Percentiles rank a stretch among this genome's conserved stretches.
Conservation (phyloP, 352 stramenopile species). For the Aphanomyces astaci region DNA sequence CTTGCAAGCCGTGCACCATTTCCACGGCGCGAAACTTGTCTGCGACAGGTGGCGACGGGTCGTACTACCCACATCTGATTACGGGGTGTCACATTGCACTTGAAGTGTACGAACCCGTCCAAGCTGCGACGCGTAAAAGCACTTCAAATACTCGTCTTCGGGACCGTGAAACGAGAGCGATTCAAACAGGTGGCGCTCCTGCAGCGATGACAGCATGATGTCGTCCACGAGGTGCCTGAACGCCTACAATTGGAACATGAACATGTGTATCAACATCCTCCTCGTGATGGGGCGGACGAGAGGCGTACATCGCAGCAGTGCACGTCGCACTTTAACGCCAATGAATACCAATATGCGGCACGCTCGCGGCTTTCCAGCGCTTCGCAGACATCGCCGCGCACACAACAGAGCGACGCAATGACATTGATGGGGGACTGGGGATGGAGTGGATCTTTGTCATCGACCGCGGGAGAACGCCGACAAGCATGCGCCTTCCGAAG, state of each 20-base stretch:
- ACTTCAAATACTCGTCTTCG: conserved; percentile 48
- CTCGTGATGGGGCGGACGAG: too few species aligned
- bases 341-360: conserved; percentile 60
- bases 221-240: conserved; percentile 84
- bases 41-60: conserved; percentile 38
- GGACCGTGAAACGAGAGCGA: conserved; percentile 58
- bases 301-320: conserved; percentile 50
- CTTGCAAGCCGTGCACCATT: conserved; percentile 39
- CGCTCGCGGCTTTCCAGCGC: conserved; percentile 76
- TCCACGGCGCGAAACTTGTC: conserved; percentile 61
- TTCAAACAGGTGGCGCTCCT: conserved; percentile 61
- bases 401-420: conserved; percentile 62
- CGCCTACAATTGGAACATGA: conserved; percentile 29
- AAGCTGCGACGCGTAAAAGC: conserved; percentile 60
- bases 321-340: conserved; percentile 74
- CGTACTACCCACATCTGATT: conserved; percentile 40
- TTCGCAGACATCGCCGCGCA: conserved; percentile 80
- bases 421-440: conserved; percentile 50
- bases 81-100: background rate
- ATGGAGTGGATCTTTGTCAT: background rate
- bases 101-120: conserved; percentile 42
- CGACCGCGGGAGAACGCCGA: background rate
- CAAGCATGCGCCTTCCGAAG: conserved; percentile 27
- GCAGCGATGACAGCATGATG: conserved; percentile 62
- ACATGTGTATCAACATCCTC: too few species aligned